A percentile compares a stretch with the other conserved stretches of the same genome.
Evolutionary conservation across 345 rosid genomes (phyloP).

Genomic region (Bruguiera gymnorhiza): DNA sequence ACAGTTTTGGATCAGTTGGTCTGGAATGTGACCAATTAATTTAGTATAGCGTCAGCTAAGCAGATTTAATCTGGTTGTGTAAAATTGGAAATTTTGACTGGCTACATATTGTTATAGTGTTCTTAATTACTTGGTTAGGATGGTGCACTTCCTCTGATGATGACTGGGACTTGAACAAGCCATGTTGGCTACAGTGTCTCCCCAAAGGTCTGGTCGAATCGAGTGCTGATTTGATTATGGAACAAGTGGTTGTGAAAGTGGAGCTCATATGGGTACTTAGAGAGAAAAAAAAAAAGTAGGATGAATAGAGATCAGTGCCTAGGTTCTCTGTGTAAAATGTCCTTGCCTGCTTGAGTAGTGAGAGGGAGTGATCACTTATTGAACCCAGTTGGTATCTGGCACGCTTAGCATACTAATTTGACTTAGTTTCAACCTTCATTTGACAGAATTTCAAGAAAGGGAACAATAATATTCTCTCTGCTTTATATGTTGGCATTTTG

Average conservation of each 20-base stretch:
- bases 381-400: neutral
- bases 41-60: neutral
- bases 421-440: neutral
- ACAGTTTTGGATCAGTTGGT: neutral
- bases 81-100: neutral
- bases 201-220: neutral
- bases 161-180: neutral
- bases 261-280: neutral
- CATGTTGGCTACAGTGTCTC: neutral
- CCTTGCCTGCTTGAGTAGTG: neutral
- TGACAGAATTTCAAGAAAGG: neutral
- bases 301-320: neutral
- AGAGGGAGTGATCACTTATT: too few relatives aligned
- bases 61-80: neutral
- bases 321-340: neutral
- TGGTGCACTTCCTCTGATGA: too few relatives aligned
- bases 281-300: too few relatives aligned
- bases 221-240: neutral
- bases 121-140: neutral
- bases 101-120: neutral
- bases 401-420: neutral
- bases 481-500: neutral
- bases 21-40: slow-evolving; percentile 2
- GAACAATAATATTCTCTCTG: neutral
- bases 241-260: too few relatives aligned